Conservation (phyloP, 495 filamentous ascomycete species). For the Aspergillus nanangensis region DNA sequence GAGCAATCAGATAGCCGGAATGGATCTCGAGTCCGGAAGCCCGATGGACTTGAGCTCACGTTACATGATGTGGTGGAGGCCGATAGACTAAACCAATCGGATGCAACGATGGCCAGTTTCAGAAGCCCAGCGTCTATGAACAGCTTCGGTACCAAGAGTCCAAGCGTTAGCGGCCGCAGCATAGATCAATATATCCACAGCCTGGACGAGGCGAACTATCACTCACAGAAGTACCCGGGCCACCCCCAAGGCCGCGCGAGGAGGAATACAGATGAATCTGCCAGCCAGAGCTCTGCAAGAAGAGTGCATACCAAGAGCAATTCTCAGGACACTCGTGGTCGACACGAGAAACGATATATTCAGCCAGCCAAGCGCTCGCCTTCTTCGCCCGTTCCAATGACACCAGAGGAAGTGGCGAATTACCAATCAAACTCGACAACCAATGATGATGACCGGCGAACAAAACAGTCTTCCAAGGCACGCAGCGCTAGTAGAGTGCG, state of each 20-base stretch:
- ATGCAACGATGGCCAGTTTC: conserved; percentile 31
- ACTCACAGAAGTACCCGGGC: conserved; percentile 49
- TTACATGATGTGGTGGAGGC: conserved; percentile 53
- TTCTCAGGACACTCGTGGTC: conserved; percentile 66
- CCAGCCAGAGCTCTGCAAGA: conserved; percentile 36
- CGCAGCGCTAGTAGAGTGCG: conserved; percentile 35
- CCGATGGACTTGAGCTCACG: conserved; percentile 73
- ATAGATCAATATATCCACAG: conserved; percentile 87
- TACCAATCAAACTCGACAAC: conserved; percentile 44
- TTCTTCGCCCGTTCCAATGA: conserved; percentile 89
- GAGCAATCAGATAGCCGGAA: conserved; percentile 57
- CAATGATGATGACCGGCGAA: conserved; percentile 35
- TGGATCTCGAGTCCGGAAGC: conserved; percentile 75
- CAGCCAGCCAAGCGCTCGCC: conserved; percentile 83
- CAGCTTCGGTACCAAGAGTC: conserved; percentile 44
- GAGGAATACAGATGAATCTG: conserved; percentile 45
- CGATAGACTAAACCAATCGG: conserved; percentile 13
- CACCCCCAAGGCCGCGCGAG: conserved; percentile 57
- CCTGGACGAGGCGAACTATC: conserved; percentile 68
- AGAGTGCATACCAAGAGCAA: conserved; percentile 50
- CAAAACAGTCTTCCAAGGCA: conserved; percentile 35
- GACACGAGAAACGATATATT: conserved; percentile 61
- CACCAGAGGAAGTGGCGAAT: conserved; percentile 71
- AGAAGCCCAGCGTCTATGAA: conserved; percentile 48
- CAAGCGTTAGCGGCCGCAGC: conserved; percentile 56